phyloP scores from a whole-genome alignment of 1,139 yeast species.

The Hanseniaspora sp. region DNA sequence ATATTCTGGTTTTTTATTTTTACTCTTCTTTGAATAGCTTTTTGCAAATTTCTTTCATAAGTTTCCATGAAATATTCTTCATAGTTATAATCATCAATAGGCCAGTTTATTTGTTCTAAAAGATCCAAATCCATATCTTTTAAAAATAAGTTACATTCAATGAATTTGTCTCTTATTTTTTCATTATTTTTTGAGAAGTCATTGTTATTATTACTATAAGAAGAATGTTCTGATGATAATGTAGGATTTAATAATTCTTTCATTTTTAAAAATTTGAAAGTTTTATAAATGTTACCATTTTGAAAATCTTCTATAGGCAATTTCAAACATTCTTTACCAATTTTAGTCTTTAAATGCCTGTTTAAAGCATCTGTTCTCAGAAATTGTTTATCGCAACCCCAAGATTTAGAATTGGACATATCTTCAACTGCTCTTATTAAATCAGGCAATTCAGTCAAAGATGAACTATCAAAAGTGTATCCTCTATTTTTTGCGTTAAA shows the following conservation, averaged over 20 bases:
- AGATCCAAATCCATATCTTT: conserved; percentile 6
- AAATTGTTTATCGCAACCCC: conserved; percentile 91
- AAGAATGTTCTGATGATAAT: neutral
- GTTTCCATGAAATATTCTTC: neutral
- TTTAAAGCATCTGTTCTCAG: conserved; percentile 94
- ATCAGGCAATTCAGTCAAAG: neutral
- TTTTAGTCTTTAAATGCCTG: conserved; percentile 87
- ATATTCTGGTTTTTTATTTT: conserved; percentile 1
- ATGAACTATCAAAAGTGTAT: neutral
- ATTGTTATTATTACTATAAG: too few relatives aligned
- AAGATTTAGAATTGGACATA: conserved; percentile 32
- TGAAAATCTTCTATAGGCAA: conserved; percentile 62
- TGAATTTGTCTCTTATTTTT: conserved; percentile 1
- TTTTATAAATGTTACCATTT: conserved; percentile 5
- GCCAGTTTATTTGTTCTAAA: conserved; percentile 1
- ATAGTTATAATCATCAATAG: neutral
- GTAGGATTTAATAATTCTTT: neutral
- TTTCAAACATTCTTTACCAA: conserved; percentile 74
- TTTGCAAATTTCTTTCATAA: conserved; percentile 5
- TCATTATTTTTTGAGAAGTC: neutral
- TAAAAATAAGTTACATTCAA: neutral
- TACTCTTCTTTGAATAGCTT: conserved; percentile 9
- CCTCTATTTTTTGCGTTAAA: neutral
- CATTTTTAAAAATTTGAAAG: conserved; percentile 3
- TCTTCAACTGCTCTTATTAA: neutral